These are phyloP conservation scores for Stagonosporopsis chrysanthemi DNA, from an alignment of 2,329 filamentous ascomycete genomes.

Conservation along the genomic window DNA sequence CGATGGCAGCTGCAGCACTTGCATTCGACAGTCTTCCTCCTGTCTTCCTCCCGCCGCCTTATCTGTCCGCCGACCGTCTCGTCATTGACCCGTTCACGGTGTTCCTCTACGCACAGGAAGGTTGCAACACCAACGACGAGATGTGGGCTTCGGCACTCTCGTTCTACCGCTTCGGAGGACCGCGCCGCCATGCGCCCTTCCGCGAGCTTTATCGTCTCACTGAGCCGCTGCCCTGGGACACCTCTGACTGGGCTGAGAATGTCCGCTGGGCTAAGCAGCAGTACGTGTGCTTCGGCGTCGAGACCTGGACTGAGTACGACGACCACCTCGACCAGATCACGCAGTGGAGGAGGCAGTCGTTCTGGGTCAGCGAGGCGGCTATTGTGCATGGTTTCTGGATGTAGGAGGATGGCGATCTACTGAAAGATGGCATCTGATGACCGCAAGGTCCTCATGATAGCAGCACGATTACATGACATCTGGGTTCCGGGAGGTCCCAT, in stretches of 20 bases:
- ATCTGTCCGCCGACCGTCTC: constrained; percentile 27
- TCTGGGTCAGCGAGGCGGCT: constrained; percentile 39
- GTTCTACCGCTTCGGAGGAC: constrained; percentile 14
- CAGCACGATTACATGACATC: neutral
- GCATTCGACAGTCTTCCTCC: constrained; percentile 16
- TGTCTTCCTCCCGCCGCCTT: constrained; percentile 24
- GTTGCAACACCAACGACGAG: constrained; percentile 7
- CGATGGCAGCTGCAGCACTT: constrained; percentile 17
- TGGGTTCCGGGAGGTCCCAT: neutral
- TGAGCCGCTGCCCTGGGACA: constrained; percentile 24
- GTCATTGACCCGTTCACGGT: constrained; percentile 28
- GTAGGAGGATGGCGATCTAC: neutral
- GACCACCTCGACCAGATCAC: constrained; percentile 35
- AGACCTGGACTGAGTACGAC: constrained; percentile 41
- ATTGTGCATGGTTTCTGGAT: neutral
- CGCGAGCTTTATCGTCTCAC: constrained; percentile 39
- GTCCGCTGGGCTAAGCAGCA: constrained; percentile 46
- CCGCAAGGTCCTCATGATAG: neutral
- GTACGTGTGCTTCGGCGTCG: constrained; percentile 24
- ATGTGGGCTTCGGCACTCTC: constrained; percentile 10
- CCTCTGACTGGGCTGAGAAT: constrained; percentile 44
- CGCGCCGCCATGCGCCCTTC: constrained; percentile 15
- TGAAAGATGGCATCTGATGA: neutral
- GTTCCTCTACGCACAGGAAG: constrained; percentile 26
- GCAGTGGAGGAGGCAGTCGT: constrained; percentile 20